Evolutionary conservation across 371 early-diverging fungal genomes (phyloP).

Genomic region (Mucor saturninus): DNA sequence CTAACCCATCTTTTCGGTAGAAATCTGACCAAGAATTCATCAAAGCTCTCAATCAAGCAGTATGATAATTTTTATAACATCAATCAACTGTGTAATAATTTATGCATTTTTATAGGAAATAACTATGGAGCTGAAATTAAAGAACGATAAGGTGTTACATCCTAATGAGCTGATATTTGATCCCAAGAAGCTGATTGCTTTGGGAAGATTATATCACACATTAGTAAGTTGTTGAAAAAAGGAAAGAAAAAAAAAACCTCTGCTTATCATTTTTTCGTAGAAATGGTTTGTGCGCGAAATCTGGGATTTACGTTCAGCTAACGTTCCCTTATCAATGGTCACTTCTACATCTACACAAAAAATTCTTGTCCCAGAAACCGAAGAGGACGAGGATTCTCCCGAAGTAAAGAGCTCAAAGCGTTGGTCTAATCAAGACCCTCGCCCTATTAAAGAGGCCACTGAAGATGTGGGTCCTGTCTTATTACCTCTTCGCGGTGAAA

Average conservation of each 20-base stretch:
- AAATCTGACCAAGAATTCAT: slow-evolving; percentile 40
- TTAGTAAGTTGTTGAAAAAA: slow-evolving; percentile 52
- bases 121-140: slow-evolving; percentile 74
- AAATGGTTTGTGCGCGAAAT: slow-evolving; percentile 80
- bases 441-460: slow-evolving; percentile 5
- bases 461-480: slow-evolving; percentile 19
- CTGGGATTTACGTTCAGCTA: slow-evolving; percentile 57
- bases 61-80: slow-evolving; percentile 14
- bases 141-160: slow-evolving; percentile 78
- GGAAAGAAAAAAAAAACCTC: background rate
- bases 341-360: slow-evolving; percentile 26
- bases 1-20: slow-evolving; percentile 12
- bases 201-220: slow-evolving; percentile 84
- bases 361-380: slow-evolving; percentile 17
- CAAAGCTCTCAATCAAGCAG: slow-evolving; percentile 50
- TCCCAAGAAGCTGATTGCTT: slow-evolving; percentile 67
- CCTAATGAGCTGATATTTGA: slow-evolving; percentile 87
- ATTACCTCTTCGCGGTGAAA: slow-evolving; percentile 47
- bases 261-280: slow-evolving; percentile 27
- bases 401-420: slow-evolving; percentile 27
- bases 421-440: slow-evolving; percentile 30
- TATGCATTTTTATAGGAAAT: slow-evolving; percentile 67
- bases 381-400: slow-evolving; percentile 26
- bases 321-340: slow-evolving; percentile 14
- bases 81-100: too few species aligned